Conservation (phyloP, 495 filamentous ascomycete species). For the Penicillium samsonianum region DNA sequence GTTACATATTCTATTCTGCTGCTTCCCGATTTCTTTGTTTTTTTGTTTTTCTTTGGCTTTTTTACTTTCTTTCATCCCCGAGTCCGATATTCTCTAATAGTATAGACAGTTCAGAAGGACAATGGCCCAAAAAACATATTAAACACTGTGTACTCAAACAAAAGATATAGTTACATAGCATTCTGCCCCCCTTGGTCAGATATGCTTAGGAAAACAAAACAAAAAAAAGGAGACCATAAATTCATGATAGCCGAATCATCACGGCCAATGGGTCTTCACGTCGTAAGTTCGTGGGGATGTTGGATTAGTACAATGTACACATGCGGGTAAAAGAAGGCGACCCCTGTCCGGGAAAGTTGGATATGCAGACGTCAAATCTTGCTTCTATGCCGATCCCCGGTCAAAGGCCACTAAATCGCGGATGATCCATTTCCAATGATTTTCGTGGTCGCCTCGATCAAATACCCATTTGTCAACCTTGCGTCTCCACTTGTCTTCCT, state of each 20-base stretch:
- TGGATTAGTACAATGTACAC: too few species aligned
- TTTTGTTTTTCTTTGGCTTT: too few species aligned
- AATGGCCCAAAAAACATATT: too few species aligned
- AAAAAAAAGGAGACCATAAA: conserved; percentile 14
- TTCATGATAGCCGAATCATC: conserved; percentile 32
- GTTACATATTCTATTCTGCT: conserved; percentile 31
- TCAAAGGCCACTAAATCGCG: conserved; percentile 46
- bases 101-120: too few species aligned
- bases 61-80: too few species aligned
- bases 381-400: conserved; percentile 1
- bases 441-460: conserved; percentile 45
- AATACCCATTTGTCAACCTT: conserved; percentile 77
- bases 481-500: conserved; percentile 86
- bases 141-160: too few species aligned
- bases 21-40: conserved; percentile 28
- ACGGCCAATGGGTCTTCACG: conserved; percentile 26
- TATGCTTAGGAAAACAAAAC: too few species aligned
- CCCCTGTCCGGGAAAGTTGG: too few species aligned
- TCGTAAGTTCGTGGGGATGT: conserved; percentile 36
- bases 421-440: conserved; percentile 58
- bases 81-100: too few species aligned
- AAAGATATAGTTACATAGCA: conserved; percentile 29
- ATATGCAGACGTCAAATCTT: too few species aligned
- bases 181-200: too few species aligned
- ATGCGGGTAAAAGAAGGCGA: not conserved